A percentile compares a stretch with the other conserved stretches of the same genome.
phyloP scores from a whole-genome alignment of 2,329 filamentous ascomycete species.

The Raffaelea ambrosiae region DNA sequence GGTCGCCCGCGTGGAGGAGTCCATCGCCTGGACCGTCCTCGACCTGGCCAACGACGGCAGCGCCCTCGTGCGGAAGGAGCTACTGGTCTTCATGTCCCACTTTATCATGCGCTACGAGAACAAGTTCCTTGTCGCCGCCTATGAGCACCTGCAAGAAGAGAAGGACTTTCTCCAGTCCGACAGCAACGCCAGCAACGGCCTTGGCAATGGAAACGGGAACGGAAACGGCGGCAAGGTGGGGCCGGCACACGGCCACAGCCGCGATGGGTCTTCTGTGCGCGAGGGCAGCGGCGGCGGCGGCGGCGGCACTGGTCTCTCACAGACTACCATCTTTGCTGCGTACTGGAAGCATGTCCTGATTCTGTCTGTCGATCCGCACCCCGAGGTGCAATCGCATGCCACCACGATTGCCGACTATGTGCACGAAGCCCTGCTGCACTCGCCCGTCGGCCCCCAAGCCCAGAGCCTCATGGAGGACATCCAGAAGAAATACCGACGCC shows the following conservation, averaged over 20 bases:
- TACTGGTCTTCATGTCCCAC: constrained; percentile 86
- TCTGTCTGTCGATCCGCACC: constrained; percentile 87
- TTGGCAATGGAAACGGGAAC: too few relatives aligned
- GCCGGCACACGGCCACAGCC: constrained; percentile 44
- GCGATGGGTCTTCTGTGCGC: constrained; percentile 50
- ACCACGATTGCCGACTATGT: constrained; percentile 80
- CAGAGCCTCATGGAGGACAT: constrained; percentile 70
- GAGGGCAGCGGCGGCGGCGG: constrained; percentile 18
- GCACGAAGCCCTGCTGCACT: constrained; percentile 68
- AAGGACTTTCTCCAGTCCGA: constrained; percentile 55
- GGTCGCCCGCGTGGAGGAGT: constrained; percentile 83
- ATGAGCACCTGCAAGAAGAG: constrained; percentile 82
- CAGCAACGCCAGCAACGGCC: constrained; percentile 51
- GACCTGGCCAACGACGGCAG: constrained; percentile 92
- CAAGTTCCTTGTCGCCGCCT: constrained; percentile 86
- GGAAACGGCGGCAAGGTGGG: constrained; percentile 56
- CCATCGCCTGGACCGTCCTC: constrained; percentile 78
- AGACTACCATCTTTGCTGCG: constrained; percentile 85
- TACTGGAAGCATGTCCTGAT: constrained; percentile 92
- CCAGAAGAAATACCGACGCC: constrained; percentile 38
- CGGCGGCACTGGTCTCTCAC: constrained; percentile 49
- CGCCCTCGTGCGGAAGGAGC: constrained; percentile 85
- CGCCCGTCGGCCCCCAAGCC: constrained; percentile 62
- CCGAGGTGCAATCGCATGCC: constrained; percentile 82
- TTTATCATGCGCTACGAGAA: constrained; percentile 86